Base-by-base conservation (phyloP, 441 rosid species). In the Breynia disticha region DNA sequence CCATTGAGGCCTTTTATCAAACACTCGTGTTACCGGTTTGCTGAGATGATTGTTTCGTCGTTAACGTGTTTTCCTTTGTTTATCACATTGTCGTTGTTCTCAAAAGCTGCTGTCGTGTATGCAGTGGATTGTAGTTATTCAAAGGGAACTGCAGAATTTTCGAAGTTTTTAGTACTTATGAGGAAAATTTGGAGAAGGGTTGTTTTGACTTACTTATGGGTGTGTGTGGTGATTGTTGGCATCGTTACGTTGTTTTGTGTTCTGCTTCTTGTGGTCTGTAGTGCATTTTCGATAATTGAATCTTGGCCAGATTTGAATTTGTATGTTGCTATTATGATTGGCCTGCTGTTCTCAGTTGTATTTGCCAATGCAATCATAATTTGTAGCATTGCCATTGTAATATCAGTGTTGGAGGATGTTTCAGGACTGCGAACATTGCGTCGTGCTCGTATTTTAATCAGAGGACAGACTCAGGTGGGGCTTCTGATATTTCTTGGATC, bases 391-490 rank as follows among this genome's bases (percentile, higher is more conserved):
- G 90, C 86, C 0, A 65, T 82, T 0, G 90, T 87, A n/a, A 74
- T 91, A 15, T 80, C 79, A 16, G 87, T 91, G 17, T 74, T 91
- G 66, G 98, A 85, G 71, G 95, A 91, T 72, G 93, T 85, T 50
- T 87, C 95, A 1, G 95, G 96, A 16, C 78, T 74, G 0, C 77
- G 52, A 62, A 90, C 98, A 6, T 67, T 87, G 78, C 75, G 75
- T 15, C 76, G 76, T 55, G 79, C 98, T 0, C 74, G 79, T 52
- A 50, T 70, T 68, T 50, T 87, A 67, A 87, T 87, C n/a, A 83
- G 73, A 74, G 95, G 94, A 24, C 96, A 85, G 76, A 86, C 90
- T 48, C 98, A 91, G 60, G 89, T 87, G 14, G 98, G 95, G 58
- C 79, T 91, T 55, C 43, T 91, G 68, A 80, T 91, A 66, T 86